phyloP scores from a whole-genome alignment of 768 basidiomycete genomes.

The Mycena olivaceomarginata region DNA sequence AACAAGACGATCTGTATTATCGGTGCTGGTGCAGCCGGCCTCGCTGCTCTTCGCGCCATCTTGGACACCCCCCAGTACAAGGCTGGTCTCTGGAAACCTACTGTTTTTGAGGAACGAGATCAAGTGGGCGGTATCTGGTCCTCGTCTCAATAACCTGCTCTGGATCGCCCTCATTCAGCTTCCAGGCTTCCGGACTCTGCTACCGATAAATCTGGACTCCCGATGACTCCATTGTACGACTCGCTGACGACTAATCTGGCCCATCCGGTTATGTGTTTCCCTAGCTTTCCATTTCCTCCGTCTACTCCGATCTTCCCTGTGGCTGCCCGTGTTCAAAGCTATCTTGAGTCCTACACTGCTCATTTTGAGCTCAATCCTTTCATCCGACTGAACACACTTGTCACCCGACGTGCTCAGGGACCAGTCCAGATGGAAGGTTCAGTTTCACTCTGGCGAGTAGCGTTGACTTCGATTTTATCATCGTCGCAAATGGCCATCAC shows the following conservation, averaged over 20 bases:
- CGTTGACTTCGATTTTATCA: slow-evolving; percentile 74
- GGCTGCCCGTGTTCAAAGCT: slow-evolving; percentile 77
- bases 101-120: slow-evolving; percentile 78
- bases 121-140: slow-evolving; percentile 89
- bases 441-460: slow-evolving; percentile 58
- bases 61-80: slow-evolving; percentile 75
- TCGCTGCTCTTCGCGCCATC: slow-evolving; percentile 81
- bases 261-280: slow-evolving; percentile 85
- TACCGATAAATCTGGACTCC: slow-evolving; percentile 58
- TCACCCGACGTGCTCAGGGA: slow-evolving; percentile 68
- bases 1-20: slow-evolving; percentile 76
- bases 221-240: slow-evolving; percentile 84
- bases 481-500: slow-evolving; percentile 89
- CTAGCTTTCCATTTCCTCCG: slow-evolving; percentile 79
- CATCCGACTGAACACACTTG: slow-evolving; percentile 78
- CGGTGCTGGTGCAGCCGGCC: slow-evolving; percentile 86
- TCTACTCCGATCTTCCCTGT: slow-evolving; percentile 82
- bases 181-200: slow-evolving; percentile 75
- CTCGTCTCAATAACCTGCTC: slow-evolving; percentile 43
- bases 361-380: slow-evolving; percentile 77
- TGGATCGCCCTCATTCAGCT: slow-evolving; percentile 4
- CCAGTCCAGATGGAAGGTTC: slow-evolving; percentile 69
- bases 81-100: slow-evolving; percentile 76
- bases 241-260: slow-evolving; percentile 90
- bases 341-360: slow-evolving; percentile 80